phyloP scores from a whole-genome alignment of 1,284 basidiomycete genomes.

The Cryptococcus floricola region DNA sequence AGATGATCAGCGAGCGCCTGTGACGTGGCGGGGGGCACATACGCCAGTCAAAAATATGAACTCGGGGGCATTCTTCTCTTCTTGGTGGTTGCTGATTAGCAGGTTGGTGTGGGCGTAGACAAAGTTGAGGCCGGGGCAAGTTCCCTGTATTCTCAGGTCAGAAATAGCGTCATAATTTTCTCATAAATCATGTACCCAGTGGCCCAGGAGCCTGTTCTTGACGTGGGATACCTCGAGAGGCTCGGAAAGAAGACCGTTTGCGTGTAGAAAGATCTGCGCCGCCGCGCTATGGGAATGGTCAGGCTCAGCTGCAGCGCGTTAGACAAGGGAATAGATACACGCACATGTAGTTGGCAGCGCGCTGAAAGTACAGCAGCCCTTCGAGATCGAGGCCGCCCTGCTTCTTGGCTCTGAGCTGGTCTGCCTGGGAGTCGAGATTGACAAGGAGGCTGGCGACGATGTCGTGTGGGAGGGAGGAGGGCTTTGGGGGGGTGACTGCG shows the following conservation, averaged over 20 bases:
- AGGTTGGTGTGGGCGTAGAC: slow-evolving; percentile 76
- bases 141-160: slow-evolving; percentile 17
- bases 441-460: slow-evolving; percentile 45
- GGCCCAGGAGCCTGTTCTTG: slow-evolving; percentile 66
- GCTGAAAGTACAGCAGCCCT: slow-evolving; percentile 48
- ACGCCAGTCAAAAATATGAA: slow-evolving; percentile 61
- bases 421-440: slow-evolving; percentile 40
- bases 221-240: slow-evolving; percentile 60
- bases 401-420: slow-evolving; percentile 17
- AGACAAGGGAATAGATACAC: slow-evolving; percentile 12
- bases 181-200: slow-evolving; percentile 28
- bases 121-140: slow-evolving; percentile 64
- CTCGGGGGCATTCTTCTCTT: slow-evolving; percentile 53
- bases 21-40: slow-evolving; percentile 9
- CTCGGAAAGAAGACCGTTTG: slow-evolving; percentile 64
- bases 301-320: not conserved
- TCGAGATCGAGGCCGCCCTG: slow-evolving; percentile 41
- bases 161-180: not conserved
- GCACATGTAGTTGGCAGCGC: slow-evolving; percentile 46
- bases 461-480: slow-evolving; percentile 40
- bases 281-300: slow-evolving; percentile 9
- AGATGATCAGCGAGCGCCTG: not conserved
- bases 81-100: slow-evolving; percentile 53
- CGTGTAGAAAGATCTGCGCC: slow-evolving; percentile 66
- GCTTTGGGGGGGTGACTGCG: slow-evolving; percentile 43